Base-by-base conservation (phyloP, 139 green algal species). In the Tetratostichococcus sp. region DNA sequence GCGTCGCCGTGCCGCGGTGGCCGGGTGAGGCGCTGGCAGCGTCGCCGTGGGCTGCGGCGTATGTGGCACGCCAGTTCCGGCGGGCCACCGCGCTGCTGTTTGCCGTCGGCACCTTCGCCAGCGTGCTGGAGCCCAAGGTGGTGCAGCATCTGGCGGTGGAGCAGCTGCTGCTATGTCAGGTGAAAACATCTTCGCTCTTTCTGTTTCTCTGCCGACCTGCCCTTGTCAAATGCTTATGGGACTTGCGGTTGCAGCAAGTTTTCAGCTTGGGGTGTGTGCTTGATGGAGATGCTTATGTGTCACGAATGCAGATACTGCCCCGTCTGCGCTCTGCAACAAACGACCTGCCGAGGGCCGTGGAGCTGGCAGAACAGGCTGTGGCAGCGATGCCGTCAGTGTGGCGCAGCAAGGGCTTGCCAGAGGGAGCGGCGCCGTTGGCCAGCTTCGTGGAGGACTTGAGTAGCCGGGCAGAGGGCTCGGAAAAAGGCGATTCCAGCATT, bases 21-120 rank as follows among this genome's bases (percentile, higher is more conserved):
- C 89, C 89, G 1, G 67, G 82, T 3, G 80, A 84, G 0, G 84
- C 84, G 16, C 62, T 84, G 33, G 78, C 77, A 0, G 80, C 78
- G 21, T 80, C 59, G 1, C 80, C 72, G 0, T 57, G 79, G 4
- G 88, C 87, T 0, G 71, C 80, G n/a, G 77, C 77, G 0, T 77
- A 89, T 25, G 73, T 87, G 62, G 80, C 83, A 25, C 77, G 74
- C 11, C 80, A 87, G 73, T 94, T 93, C 69, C 80, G 78, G n/a
- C 78, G 76, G 4, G 87, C 79, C 11, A 65, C 88, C 66, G 74
- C 81, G 26, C 72, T 94, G 77, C 82, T 94, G 74, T 74, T 58
- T 23, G 33, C 35, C 22, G 58, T 89, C 5, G 59, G 68, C 11
- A 73, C 72, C 4, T 92, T 93, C 65, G 83, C 89, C 69, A 83